Percentiles rank a stretch among this genome's conserved stretches.
Evolutionary conservation across 495 filamentous ascomycete species (phyloP).

Genomic region (Tuber borchii): DNA sequence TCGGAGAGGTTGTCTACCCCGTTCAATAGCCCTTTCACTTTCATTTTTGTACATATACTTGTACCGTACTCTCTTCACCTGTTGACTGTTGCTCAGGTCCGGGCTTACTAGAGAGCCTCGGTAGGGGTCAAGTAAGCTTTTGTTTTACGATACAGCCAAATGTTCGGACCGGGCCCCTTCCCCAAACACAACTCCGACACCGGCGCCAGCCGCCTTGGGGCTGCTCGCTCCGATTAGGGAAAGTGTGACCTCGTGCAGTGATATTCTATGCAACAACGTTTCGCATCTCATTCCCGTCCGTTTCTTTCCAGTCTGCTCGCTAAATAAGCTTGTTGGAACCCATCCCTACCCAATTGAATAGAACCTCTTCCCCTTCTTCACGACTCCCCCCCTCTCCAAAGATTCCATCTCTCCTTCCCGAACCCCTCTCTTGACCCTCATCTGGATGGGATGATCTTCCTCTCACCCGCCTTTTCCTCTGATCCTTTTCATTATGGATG

Average conservation of each 20-base stretch:
- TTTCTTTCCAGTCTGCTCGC: not conserved
- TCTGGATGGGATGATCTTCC: not conserved
- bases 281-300: not conserved
- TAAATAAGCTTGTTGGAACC: not conserved
- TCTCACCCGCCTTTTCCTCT: constrained; percentile 1
- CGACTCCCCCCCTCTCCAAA: not conserved
- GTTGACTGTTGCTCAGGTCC: not conserved
- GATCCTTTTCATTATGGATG: constrained; percentile 8
- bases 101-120: not conserved
- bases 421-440: not conserved
- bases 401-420: not conserved
- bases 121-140: not conserved
- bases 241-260: not conserved
- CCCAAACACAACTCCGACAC: not conserved
- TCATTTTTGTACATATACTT: too few species aligned
- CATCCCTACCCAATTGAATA: not conserved
- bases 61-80: not conserved
- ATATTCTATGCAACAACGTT: not conserved
- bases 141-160: not conserved
- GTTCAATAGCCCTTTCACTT: too few species aligned
- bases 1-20: too few species aligned
- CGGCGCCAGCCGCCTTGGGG: not conserved
- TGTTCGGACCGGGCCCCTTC: not conserved
- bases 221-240: not conserved
- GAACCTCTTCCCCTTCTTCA: not conserved